Evolutionary conservation across 1,284 basidiomycete species (phyloP), one percentile per base, ranked within the genome.

Genomic region (Filobasidium uniguttulatum): DNA sequence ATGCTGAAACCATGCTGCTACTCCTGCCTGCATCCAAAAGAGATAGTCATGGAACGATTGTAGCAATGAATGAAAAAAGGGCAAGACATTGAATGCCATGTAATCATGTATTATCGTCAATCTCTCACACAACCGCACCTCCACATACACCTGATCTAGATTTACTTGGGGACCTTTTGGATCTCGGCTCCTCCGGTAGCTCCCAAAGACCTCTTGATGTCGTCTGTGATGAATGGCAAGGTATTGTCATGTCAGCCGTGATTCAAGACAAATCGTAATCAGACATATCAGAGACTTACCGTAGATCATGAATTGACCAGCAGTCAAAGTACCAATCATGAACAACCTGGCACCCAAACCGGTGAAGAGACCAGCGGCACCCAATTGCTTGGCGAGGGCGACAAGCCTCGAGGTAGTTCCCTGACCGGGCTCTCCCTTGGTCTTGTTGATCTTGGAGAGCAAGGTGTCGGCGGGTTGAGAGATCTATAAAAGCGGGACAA

Each of bases 401-500:
- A 73, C 57, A 56, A 76, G 66, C 49, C 75, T 67, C 52, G 71
- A 70, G 40, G 69, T 64, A 58, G 67, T 68, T 19, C 70, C 70
- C 69, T 76, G 71, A 52, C 74, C 74, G 54, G 74, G 74, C 35
- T 62, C 59, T 54, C 73, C 74, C 71, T 75, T 74, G 66, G 71
- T 69, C 73, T 76, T 76, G 74, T 76, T 76, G 67, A 76, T 75
- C 72, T 38, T 38, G 55, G 71, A 73, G 46, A 75, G 62, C 14
- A 75, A 65, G 37, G 73, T 75, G 64, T 75, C 74, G 61, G 73
- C 74, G 51, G 74, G 74, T 55, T 78, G 76, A n/a, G 74, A 76
- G 61, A 77, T 76, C 56, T 49, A 44, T 12, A 28, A 20, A 29
- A 6, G 9, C 3, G 25, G n/a, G 20, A 29, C 20, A 1, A 19